Base-by-base conservation (phyloP, 768 basidiomycete species). In the Cystofilobasidium ferigula region DNA sequence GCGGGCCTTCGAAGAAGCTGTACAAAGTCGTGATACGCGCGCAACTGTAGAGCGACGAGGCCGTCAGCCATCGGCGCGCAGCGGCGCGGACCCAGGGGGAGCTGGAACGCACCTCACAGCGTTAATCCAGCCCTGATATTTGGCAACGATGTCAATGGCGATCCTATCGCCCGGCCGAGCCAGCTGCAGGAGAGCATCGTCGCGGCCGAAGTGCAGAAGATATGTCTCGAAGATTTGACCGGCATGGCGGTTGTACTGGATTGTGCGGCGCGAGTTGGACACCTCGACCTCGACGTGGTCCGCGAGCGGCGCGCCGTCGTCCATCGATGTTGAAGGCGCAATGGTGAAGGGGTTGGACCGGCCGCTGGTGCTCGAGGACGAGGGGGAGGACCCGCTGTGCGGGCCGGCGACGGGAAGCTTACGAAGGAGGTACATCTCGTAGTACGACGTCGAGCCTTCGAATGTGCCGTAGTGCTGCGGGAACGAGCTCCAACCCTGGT, bases 211-310 rank as follows among this genome's bases (percentile, higher is more conserved):
- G 58, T 16, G 16, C 38, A 13, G 28, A 13, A 36, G 57, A 28
- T 60, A 38, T 2, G 32, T 28, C 38, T 60, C 43, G 34, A 43
- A n/a, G 24, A 24, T 42, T 26, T 60, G 58, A 18, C 35, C 34
- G 7, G 58, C 58, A 35, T 60, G 58, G 10, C 42, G 38, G 24
- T 60, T 60, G 43, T 60, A 26, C 40, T 60, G 58, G 28, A 60
- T 38, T 24, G 58, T 60, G 2, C 40, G n/a, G 1, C 38, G 38
- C 26, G 58, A 60, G 7, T 30, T 30, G 2, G 51, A 32, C 2
- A 54, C 51, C 51, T 60, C 58, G 8, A 40, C 32, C 38, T 58
- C 58, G 14, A 24, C 18, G 24, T 28, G 28, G 1, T 16, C 22
- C 14, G 38, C 4, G 10, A 8, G 6, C 18, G 18, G 12, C 5